Percentiles rank a stretch among this genome's conserved stretches.
phyloP scores from a whole-genome alignment of 2,329 filamentous ascomycete genomes.

The Apiospora pterosperma region DNA sequence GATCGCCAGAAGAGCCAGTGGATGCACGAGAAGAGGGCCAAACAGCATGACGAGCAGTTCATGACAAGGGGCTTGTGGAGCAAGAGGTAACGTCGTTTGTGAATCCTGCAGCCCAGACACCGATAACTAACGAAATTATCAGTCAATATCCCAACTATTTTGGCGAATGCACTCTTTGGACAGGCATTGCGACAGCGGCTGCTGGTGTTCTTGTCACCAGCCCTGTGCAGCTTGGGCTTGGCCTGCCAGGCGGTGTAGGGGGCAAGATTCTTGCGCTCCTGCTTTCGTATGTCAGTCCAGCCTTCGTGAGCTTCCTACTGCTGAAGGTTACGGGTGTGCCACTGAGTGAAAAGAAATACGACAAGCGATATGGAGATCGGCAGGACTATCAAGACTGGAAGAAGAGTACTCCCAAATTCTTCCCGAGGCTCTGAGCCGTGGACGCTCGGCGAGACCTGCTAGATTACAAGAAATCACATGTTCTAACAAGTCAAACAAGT shows the following conservation, averaged over 20 bases:
- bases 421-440: conserved; percentile 51
- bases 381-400: conserved; percentile 69
- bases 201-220: conserved; percentile 52
- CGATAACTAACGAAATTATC: conserved; percentile 21
- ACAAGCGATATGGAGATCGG: conserved; percentile 58
- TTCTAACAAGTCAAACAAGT: background rate
- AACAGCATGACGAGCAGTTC: conserved; percentile 66
- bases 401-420: conserved; percentile 60
- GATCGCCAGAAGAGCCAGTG: conserved; percentile 63
- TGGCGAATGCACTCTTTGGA: conserved; percentile 68
- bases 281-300: conserved; percentile 57
- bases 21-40: conserved; percentile 57
- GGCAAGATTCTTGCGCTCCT: conserved; percentile 28
- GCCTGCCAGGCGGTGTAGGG: conserved; percentile 41
- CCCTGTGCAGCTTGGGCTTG: conserved; percentile 56
- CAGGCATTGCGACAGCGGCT: conserved; percentile 58
- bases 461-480: background rate
- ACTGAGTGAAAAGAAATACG: conserved; percentile 66
- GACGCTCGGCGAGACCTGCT: background rate
- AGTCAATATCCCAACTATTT: conserved; percentile 66
- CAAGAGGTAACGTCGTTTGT: conserved; percentile 35
- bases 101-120: too few species aligned
- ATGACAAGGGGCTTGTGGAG: conserved; percentile 61
- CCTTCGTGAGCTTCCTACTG: conserved; percentile 61
- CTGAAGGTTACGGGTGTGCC: conserved; percentile 63